A percentile compares a stretch with the other conserved stretches of the same genome.
Evolutionary conservation across 2,329 filamentous ascomycete species (phyloP).

Genomic region (Neofusicoccum umdonicola): DNA sequence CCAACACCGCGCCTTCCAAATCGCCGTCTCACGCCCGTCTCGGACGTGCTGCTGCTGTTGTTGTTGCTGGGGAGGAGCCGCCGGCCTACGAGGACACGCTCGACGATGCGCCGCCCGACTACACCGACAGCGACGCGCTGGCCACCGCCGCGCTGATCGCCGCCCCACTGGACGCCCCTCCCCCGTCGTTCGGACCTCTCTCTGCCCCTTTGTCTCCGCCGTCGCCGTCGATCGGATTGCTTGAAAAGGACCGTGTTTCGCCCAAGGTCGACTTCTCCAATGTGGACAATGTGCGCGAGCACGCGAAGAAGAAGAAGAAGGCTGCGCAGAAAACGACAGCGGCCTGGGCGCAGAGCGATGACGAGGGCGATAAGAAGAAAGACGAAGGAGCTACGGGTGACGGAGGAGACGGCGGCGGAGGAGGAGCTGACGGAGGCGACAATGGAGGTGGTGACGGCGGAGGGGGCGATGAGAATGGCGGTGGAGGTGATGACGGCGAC

Average conservation of each 20-base stretch:
- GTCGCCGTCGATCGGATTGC: neutral
- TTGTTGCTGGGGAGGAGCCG: conserved; percentile 22
- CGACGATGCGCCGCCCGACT: conserved; percentile 45
- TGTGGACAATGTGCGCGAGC: conserved; percentile 49
- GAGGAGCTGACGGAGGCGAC: conserved; percentile 24
- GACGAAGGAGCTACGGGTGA: conserved; percentile 27
- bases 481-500: conserved; percentile 31
- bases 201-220: neutral
- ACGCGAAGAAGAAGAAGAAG: conserved; percentile 55
- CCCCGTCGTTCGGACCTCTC: conserved; percentile 3
- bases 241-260: conserved; percentile 14
- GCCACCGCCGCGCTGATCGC: conserved; percentile 24
- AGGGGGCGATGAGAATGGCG: conserved; percentile 32
- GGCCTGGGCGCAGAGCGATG: conserved; percentile 43
- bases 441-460: conserved; percentile 30
- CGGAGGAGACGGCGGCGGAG: conserved; percentile 34
- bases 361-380: conserved; percentile 49
- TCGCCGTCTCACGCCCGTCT: too few species aligned
- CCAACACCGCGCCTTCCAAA: neutral
- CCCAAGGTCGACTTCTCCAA: conserved; percentile 58
- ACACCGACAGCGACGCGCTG: conserved; percentile 42
- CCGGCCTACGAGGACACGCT: conserved; percentile 46
- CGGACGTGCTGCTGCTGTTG: too few species aligned
- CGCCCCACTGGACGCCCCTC: neutral
- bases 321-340: conserved; percentile 34